These are phyloP conservation scores for Pseudopyricularia javanii DNA, from an alignment of 2,329 filamentous ascomycete species.

Conservation along the genomic window DNA sequence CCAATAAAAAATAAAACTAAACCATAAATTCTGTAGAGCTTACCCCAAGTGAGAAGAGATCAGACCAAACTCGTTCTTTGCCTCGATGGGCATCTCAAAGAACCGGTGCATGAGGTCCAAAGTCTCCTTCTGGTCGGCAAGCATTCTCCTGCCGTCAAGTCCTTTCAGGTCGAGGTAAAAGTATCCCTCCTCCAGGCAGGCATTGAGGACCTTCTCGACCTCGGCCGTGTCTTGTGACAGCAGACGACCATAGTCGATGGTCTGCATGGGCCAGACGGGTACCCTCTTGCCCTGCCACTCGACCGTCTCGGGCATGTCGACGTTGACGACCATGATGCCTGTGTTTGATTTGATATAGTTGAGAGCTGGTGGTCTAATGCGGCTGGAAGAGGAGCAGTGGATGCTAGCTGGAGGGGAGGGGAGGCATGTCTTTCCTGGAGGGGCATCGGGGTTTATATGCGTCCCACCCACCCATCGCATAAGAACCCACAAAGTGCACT, in stretches of 20 bases:
- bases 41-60: constrained; percentile 39
- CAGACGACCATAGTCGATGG: constrained; percentile 36
- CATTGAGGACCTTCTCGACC: constrained; percentile 34
- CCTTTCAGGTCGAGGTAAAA: constrained; percentile 42
- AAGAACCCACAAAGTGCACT: too few relatives aligned
- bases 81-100: constrained; percentile 38
- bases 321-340: constrained; percentile 21
- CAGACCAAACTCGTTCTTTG: constrained; percentile 43
- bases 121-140: constrained; percentile 38
- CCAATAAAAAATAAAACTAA: too few relatives aligned
- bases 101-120: constrained; percentile 43
- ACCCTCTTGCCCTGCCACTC: constrained; percentile 35
- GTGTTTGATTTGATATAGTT: neutral
- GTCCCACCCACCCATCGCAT: too few relatives aligned
- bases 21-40: constrained; percentile 9
- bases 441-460: too few relatives aligned
- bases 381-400: too few relatives aligned
- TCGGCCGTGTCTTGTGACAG: constrained; percentile 42
- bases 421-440: too few relatives aligned
- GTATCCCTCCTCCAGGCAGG: constrained; percentile 38
- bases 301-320: constrained; percentile 28
- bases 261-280: constrained; percentile 38
- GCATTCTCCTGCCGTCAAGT: constrained; percentile 39
- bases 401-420: too few relatives aligned
- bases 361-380: too few relatives aligned